A percentile compares a stretch with the other conserved stretches of the same genome.
Evolutionary conservation across 2,329 filamentous ascomycete genomes (phyloP).

Genomic region (Botrytis elliptica): DNA sequence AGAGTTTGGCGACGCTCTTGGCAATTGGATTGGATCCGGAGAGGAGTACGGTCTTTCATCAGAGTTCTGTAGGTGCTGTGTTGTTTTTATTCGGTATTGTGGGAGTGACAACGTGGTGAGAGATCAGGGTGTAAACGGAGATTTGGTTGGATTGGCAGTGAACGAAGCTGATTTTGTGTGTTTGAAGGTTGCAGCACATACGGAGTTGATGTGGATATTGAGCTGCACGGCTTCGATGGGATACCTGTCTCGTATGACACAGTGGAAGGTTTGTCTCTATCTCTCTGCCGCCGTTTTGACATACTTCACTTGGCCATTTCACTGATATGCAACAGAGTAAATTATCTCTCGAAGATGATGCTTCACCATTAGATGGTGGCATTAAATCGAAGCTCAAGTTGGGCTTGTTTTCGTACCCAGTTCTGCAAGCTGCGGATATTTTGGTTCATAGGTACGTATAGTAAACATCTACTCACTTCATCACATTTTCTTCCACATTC

Average conservation of each 20-base stretch:
- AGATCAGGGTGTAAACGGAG: not conserved
- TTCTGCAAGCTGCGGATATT: constrained; percentile 92
- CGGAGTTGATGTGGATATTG: constrained; percentile 95
- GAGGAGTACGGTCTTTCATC: constrained; percentile 77
- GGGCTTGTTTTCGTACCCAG: constrained; percentile 92
- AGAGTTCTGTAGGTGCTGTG: constrained; percentile 61
- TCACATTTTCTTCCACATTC: constrained; percentile 8
- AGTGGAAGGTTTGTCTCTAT: constrained; percentile 76
- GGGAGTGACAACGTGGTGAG: not conserved
- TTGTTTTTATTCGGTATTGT: constrained; percentile 5
- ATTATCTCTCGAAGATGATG: constrained; percentile 60
- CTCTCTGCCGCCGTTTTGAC: not conserved
- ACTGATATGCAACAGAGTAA: constrained; percentile 59
- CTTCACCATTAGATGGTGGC: constrained; percentile 56
- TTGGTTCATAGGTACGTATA: constrained; percentile 69
- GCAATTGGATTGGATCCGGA: constrained; percentile 80
- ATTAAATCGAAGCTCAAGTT: constrained; percentile 70
- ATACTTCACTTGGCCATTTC: not conserved
- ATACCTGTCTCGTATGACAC: constrained; percentile 96
- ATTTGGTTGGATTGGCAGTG: not conserved
- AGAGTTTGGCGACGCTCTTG: constrained; percentile 76
- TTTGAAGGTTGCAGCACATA: constrained; percentile 67
- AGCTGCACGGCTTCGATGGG: constrained; percentile 90
- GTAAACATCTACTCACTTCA: not conserved
- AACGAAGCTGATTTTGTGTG: constrained; percentile 4